Base-by-base conservation (phyloP, 1,284 basidiomycete genomes). In the Xerocomus nothofagi region DNA sequence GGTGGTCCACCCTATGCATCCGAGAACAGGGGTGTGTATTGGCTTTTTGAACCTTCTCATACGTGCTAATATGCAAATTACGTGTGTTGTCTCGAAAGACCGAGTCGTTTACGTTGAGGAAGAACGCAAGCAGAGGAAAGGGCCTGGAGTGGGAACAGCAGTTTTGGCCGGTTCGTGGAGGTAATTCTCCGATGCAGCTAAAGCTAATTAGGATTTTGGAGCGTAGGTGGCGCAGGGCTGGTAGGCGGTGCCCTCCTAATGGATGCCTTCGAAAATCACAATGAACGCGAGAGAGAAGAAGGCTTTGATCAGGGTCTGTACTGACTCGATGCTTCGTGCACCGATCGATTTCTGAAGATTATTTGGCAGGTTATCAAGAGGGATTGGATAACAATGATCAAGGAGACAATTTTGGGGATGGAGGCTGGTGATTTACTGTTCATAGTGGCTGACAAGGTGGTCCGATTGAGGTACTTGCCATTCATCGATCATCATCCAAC, bases 201-300 rank as follows among this genome's bases (percentile, higher is more conserved):
- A 32, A 26, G 12, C 49, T 57, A 20, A 65, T 43, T 32, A 21
- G 26, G n/a, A 31, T 39, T 38, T 44, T 27, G 47, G 27, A 44
- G 42, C 31, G 43, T 55, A 78, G 82, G 76, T 56, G 83, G 75
- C 57, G 83, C 72, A 18, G 84, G 83, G 57, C 60, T 86, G 15
- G 59, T 84, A 20, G 84, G 78, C 39, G 84, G 85, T 54, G 70
- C 71, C 3, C 60, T 87, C 40, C 57, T 86, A 27, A 75, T 60
- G 40, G 73, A 81, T 36, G 79, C 76, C 2, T 50, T 82, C 30
- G 77, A 79, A 39, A 64, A 75, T 57, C 69, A 77, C 47, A 57
- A 78, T 26, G 69, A 74, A 0, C 41, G 57, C 29, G 73, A 71
- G 41, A 63, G 66, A 36, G 58, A 70, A 8, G 47, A 66, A 2